Evolutionary conservation across 352 stramenopile genomes (phyloP), one percentile per base, ranked within the genome.

Genomic region (Globisporangium abappressorium): DNA sequence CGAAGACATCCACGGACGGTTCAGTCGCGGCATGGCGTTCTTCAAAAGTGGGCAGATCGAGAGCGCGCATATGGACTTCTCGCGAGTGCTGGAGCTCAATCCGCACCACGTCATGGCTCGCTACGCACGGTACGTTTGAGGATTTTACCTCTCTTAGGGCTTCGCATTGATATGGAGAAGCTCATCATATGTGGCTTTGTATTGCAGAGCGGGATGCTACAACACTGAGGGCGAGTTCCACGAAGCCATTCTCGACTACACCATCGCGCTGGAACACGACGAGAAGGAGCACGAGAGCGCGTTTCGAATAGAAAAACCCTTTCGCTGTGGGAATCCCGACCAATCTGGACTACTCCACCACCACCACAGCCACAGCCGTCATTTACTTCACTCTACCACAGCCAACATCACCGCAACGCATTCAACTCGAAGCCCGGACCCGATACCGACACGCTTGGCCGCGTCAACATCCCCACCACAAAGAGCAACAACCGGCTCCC

Each of bases 61-160:
- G 28, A 71, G 74, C 9, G 84, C 85, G 8, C 82, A 90, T n/a
- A 60, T 24, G 15, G 85, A 92, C 58, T 94, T 94, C 51, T 84
- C 81, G 3, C 64, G 64, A 4, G 81, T 92, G 6, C 66, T 94
- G 5, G 79, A 86, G 62, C 62, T 89, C 43, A 89, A 91, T 70
- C 82, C 85, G 2, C 80, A 84, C 58, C 85, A 94, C 58, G 81
- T 94, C 46, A 92, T 94, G 85, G 85, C 85, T 14, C 81, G 84
- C 24, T 94, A 92, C 22, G 85, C 85, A 15, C 70, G 76, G 76
- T 84, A 60, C 1, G 66, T 68, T 46, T 1, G 6, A 0, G n/a
- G 28, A 38, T 22, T 34, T 6, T 28, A 47, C 30, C 33, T 6
- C 3, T 4, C 28, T 34, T 26, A 26, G 6, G 7, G 26, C 15